These are phyloP conservation scores for Globisporangium spinosum DNA, from an alignment of 352 stramenopile genomes.

Conservation along the genomic window DNA sequence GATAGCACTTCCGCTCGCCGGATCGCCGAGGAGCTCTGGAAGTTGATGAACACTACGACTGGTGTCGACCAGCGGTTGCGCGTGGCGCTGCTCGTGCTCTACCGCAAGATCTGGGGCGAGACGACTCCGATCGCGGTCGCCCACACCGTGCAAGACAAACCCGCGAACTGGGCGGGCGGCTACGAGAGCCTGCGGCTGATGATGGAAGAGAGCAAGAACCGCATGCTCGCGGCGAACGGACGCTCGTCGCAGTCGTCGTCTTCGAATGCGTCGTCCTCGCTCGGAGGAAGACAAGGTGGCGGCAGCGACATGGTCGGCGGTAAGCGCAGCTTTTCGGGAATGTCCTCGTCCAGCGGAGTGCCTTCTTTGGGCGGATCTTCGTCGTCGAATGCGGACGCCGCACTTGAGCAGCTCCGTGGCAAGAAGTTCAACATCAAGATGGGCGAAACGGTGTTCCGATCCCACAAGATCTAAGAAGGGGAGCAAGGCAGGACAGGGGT, in stretches of 20 bases:
- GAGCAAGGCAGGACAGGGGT: neutral
- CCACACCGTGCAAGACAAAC: constrained; percentile 81
- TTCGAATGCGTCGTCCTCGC: neutral
- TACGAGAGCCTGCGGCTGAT: constrained; percentile 79
- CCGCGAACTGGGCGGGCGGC: constrained; percentile 67
- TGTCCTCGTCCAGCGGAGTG: constrained; percentile 2
- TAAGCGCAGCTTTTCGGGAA: constrained; percentile 31
- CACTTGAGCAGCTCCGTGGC: constrained; percentile 70
- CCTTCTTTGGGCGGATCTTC: constrained; percentile 18
- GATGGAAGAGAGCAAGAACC: constrained; percentile 84
- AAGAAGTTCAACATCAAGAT: constrained; percentile 89
- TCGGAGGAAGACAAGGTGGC: constrained; percentile 15
- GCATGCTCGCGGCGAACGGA: constrained; percentile 29
- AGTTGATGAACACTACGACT: constrained; percentile 62
- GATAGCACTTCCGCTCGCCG: constrained; percentile 69
- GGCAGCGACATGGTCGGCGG: constrained; percentile 25
- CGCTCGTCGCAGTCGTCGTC: neutral
- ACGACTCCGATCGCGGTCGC: constrained; percentile 75
- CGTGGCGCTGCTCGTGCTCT: constrained; percentile 72
- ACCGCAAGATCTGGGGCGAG: constrained; percentile 79
- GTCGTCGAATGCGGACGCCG: constrained; percentile 27
- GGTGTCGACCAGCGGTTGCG: constrained; percentile 69
- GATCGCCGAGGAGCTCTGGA: constrained; percentile 68
- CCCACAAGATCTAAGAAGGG: constrained; percentile 66
- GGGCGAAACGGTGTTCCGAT: constrained; percentile 71